These are phyloP conservation scores for Citeromyces nyonsensis DNA, from an alignment of 805 yeast species.

Conservation along the genomic window DNA sequence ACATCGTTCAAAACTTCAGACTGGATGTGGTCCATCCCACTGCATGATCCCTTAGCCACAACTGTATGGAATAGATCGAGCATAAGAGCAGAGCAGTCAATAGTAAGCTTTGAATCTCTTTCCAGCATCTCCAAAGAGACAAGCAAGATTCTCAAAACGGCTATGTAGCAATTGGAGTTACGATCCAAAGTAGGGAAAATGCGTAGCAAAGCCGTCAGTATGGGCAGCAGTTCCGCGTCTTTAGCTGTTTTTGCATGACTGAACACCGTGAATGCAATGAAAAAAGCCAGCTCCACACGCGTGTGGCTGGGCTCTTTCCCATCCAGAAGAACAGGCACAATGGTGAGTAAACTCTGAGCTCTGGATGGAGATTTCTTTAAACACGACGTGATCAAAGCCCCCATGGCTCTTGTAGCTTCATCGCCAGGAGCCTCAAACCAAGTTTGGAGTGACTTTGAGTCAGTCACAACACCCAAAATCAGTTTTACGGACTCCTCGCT, in stretches of 20 bases:
- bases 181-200: constrained; percentile 23
- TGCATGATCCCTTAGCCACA: constrained; percentile 49
- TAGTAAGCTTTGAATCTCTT: constrained; percentile 20
- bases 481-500: constrained; percentile 21
- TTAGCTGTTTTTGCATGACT: constrained; percentile 7
- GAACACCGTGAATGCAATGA: constrained; percentile 26
- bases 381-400: constrained; percentile 58
- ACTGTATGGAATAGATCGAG: constrained; percentile 44
- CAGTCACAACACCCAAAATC: constrained; percentile 12
- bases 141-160: constrained; percentile 43
- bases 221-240: constrained; percentile 8
- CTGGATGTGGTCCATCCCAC: constrained; percentile 42
- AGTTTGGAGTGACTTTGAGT: constrained; percentile 8
- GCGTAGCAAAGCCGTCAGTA: constrained; percentile 17
- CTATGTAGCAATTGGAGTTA: constrained; percentile 37
- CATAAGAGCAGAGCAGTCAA: constrained; percentile 33
- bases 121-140: constrained; percentile 28
- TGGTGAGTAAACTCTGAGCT: constrained; percentile 28
- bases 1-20: constrained; percentile 29
- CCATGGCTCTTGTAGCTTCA: constrained; percentile 44
- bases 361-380: constrained; percentile 21
- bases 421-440: constrained; percentile 1
- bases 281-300: constrained; percentile 53
- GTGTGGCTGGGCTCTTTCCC: constrained; percentile 34
- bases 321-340: constrained; percentile 16